Evolutionary conservation across 2,329 filamentous ascomycete species (phyloP), one percentile per base, ranked within the genome.

Genomic region (Colletotrichum neosansevieriae): DNA sequence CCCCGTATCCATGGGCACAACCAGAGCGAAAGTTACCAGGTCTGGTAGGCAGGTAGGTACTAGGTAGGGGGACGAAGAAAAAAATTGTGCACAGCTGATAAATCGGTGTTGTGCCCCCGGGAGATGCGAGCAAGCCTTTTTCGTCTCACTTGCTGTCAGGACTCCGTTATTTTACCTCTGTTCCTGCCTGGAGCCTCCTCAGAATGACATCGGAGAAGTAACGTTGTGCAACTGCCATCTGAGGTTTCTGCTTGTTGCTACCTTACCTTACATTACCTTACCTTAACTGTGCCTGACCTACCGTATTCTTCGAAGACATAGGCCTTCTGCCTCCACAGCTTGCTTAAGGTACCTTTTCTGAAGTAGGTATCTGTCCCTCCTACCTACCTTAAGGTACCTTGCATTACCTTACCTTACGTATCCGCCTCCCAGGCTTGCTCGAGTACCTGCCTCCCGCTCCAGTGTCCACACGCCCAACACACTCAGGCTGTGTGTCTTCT

Each of bases 41-140:
- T 29, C 17, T n/a, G 29, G 15, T 29, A 53, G 38, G 19, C 47
- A 58, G 61, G 47, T 29, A 29, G 24, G 4, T 24, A 5, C 4
- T 24, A 24, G 24, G 24, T 24, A 24, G 44, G 47, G 61, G 49
- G 50, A 59, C 65, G 50, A 65, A 64, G 6, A 42, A 42, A 53
- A 53, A 64, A 64, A 40, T 57, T 69, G 67, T 67, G 63, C 67
- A 67, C 56, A 67, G 67, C 67, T 69, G 63, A 69, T 69, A 67
- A 69, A 69, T 69, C 57, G 56, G 47, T 38, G 15, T 45, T 53
- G 64, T 67, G 29, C 58, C 61, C 65, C 53, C n/a, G 45, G 47
- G 58, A 24, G 24, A 24, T 24, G 45, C 42, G 24, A 53, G 53
- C 24, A 24, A 24, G 45, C 65, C 40, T 50, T 32, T 56, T 47